These are phyloP conservation scores for Solanum corneliomulleri DNA, from an alignment of 257 asterid genomes.

Conservation along the genomic window DNA sequence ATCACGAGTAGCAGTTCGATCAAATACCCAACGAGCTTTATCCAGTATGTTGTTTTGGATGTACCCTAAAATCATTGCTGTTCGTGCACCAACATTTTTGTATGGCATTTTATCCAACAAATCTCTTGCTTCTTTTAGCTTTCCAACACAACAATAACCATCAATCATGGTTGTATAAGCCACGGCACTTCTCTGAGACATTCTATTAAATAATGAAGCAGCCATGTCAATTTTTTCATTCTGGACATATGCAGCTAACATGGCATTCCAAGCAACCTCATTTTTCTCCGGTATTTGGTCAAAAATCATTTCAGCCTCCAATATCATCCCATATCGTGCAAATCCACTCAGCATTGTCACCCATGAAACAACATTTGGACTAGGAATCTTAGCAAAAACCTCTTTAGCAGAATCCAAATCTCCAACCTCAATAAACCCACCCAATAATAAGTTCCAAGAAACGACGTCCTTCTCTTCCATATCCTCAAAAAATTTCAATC, in stretches of 20 bases:
- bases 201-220: conserved; percentile 6
- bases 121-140: conserved; percentile 19
- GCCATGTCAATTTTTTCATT: conserved; percentile 16
- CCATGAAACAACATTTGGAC: conserved; percentile 20
- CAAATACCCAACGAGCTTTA: conserved; percentile 17
- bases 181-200: conserved; percentile 20
- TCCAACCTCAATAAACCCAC: conserved; percentile 17
- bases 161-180: conserved; percentile 25
- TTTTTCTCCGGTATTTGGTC: conserved; percentile 12
- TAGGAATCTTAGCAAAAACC: conserved; percentile 15
- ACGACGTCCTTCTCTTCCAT: conserved; percentile 17
- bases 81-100: conserved; percentile 22
- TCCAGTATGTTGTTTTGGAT: conserved; percentile 14
- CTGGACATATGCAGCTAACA: conserved; percentile 27
- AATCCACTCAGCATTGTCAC: conserved; percentile 28
- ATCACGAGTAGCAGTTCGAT: conserved; percentile 12
- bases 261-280: conserved; percentile 30
- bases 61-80: conserved; percentile 22
- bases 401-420: conserved; percentile 15
- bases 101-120: conserved; percentile 17
- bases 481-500: conserved; percentile 16
- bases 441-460: conserved; percentile 25
- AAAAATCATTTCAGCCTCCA: conserved; percentile 16
- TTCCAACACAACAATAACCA: conserved; percentile 14
- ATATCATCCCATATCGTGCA: conserved; percentile 10